A percentile compares a stretch with the other conserved stretches of the same genome.
Evolutionary conservation across 441 rosid species (phyloP).

Genomic region (Metrosideros polymorpha): DNA sequence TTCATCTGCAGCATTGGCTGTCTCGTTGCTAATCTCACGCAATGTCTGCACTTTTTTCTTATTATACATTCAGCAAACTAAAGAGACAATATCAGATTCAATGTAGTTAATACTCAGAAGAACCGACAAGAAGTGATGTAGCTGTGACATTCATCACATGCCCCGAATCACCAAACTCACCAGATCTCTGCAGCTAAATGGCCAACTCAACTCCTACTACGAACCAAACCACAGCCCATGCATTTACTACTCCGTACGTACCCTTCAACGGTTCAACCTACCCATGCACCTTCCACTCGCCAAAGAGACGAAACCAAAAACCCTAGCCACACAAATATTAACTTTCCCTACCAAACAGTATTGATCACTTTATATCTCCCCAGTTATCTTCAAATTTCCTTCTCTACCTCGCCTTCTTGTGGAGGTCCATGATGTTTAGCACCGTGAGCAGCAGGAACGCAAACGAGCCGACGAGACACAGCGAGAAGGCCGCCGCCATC

Average conservation of each 20-base stretch:
- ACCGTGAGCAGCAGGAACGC: slow-evolving; percentile 18
- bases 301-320: background rate
- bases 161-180: background rate
- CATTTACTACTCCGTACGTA: background rate
- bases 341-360: background rate
- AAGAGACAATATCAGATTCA: background rate
- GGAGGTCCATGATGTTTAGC: slow-evolving; percentile 16
- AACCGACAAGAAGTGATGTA: background rate
- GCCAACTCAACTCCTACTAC: background rate
- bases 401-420: slow-evolving; percentile 8
- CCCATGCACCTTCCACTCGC: background rate
- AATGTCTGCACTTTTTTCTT: background rate
- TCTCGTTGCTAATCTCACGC: background rate
- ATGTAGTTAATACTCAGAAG: background rate
- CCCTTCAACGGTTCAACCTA: background rate
- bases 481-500: slow-evolving; percentile 7
- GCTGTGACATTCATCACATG: background rate
- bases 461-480: slow-evolving; percentile 15
- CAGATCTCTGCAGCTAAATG: background rate
- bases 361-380: background rate
- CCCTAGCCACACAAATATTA: background rate
- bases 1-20: background rate
- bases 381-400: background rate
- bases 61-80: background rate
- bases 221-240: background rate